Evolutionary conservation across 2,329 filamentous ascomycete genomes (phyloP).

Genomic region (Pyricularia grisea): DNA sequence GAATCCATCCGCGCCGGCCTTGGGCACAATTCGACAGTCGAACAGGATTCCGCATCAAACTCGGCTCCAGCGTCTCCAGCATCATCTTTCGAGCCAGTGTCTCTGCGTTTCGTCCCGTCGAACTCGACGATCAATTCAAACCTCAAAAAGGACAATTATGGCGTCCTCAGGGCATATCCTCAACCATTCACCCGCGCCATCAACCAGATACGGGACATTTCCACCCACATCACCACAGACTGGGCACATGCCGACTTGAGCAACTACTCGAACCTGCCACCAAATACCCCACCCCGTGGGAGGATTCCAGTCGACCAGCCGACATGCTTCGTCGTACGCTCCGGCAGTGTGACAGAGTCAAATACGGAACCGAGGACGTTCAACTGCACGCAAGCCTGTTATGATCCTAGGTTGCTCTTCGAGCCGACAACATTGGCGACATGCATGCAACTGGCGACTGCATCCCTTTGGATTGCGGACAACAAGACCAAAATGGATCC

Average conservation of each 20-base stretch:
- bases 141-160: constrained; percentile 3
- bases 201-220: not conserved
- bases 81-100: not conserved
- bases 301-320: not conserved
- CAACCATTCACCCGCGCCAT: constrained; percentile 1
- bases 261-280: not conserved
- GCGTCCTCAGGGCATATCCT: constrained; percentile 1
- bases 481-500: not conserved
- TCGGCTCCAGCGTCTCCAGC: not conserved
- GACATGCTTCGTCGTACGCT: constrained; percentile 1
- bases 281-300: not conserved
- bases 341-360: not conserved
- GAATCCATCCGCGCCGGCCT: not conserved
- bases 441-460: constrained; percentile 3
- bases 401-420: not conserved
- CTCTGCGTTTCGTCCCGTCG: not conserved
- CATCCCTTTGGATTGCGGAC: not conserved
- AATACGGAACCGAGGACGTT: not conserved
- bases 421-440: constrained; percentile 3
- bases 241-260: not conserved
- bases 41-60: not conserved
- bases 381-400: constrained; percentile 3
- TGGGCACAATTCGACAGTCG: not conserved
- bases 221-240: not conserved
- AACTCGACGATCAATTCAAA: not conserved